Percentiles rank a stretch among this genome's conserved stretches.
phyloP scores from a whole-genome alignment of 192 early-diverging fungal genomes.

The Backusella morwellensis region DNA sequence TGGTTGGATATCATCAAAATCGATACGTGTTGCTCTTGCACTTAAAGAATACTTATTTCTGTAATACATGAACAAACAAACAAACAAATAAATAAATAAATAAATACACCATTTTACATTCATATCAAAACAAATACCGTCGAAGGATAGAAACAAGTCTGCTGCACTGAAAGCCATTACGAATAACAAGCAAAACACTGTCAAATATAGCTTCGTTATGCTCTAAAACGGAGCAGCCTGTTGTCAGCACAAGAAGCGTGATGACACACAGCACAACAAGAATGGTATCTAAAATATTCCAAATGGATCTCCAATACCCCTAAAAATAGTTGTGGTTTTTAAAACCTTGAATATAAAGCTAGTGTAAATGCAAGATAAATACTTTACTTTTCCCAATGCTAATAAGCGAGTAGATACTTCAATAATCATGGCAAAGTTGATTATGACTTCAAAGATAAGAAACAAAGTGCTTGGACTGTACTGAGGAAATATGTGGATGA shows the following conservation, averaged over 20 bases:
- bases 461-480: constrained; percentile 62
- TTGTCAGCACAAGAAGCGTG: constrained; percentile 62
- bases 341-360: neutral
- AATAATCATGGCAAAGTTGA: constrained; percentile 73
- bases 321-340: neutral
- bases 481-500: constrained; percentile 11
- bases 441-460: constrained; percentile 64
- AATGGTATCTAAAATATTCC: constrained; percentile 71
- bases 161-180: constrained; percentile 67
- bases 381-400: constrained; percentile 56
- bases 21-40: constrained; percentile 25
- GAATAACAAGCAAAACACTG: constrained; percentile 63
- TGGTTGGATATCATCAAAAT: constrained; percentile 24
- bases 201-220: constrained; percentile 69
- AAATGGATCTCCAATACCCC: constrained; percentile 61
- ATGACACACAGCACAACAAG: constrained; percentile 66
- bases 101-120: neutral
- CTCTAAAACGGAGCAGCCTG: constrained; percentile 61
- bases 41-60: constrained; percentile 29
- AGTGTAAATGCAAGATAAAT: neutral
- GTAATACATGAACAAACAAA: neutral
- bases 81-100: neutral
- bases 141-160: constrained; percentile 62
- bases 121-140: constrained; percentile 44
- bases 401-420: constrained; percentile 65